These are phyloP conservation scores for Microstegium vimineum DNA, from an alignment of 176 grass and related monocot genomes.

Conservation along the genomic window DNA sequence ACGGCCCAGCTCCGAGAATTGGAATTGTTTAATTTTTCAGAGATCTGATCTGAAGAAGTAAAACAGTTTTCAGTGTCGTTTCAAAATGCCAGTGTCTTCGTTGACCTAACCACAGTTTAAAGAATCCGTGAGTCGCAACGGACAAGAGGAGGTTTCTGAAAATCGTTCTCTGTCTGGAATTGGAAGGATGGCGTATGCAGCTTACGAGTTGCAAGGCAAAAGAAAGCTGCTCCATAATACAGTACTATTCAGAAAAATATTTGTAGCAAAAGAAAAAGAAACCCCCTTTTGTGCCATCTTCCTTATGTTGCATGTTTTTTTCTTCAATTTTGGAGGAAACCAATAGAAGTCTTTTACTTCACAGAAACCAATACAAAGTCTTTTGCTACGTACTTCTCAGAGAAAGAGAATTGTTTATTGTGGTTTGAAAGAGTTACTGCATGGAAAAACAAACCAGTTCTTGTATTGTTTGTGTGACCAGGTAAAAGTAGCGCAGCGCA, in stretches of 20 bases:
- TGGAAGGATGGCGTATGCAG: background rate
- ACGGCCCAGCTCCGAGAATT: background rate
- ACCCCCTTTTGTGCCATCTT: background rate
- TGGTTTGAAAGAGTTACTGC: background rate
- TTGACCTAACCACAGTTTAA: constrained; percentile 8
- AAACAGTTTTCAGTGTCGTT: background rate
- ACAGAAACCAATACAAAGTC: background rate
- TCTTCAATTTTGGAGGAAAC: background rate
- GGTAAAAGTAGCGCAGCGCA: constrained; percentile 19
- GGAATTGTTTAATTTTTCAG: background rate
- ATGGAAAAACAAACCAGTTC: background rate
- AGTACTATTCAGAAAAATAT: background rate
- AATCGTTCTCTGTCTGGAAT: background rate
- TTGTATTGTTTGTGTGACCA: constrained; percentile 22
- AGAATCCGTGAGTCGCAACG: background rate
- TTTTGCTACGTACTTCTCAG: background rate
- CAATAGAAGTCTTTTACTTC: too few species aligned
- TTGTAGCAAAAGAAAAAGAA: background rate
- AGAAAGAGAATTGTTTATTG: background rate
- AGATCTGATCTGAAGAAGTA: constrained; percentile 23
- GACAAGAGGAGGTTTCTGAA: constrained; percentile 2
- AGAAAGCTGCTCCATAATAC: background rate
- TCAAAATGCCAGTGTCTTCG: background rate
- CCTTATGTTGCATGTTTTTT: background rate
- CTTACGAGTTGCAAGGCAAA: background rate